Percentiles rank a stretch among this genome's conserved stretches.
Evolutionary conservation across 306 rosid species (phyloP).

Genomic region (Fragaria nilgerrensis): DNA sequence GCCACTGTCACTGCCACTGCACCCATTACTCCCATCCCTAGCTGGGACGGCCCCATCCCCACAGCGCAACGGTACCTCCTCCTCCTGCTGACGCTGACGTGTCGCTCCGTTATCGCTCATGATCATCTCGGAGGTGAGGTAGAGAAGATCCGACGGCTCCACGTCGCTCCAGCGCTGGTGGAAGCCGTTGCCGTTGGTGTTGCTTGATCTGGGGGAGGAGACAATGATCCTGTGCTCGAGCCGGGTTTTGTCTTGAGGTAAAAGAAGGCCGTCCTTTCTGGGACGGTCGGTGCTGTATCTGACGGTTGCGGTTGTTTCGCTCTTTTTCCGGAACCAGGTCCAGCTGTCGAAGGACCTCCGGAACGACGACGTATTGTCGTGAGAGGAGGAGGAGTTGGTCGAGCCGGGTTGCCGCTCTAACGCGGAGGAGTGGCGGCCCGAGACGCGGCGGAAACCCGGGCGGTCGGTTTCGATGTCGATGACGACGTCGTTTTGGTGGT

Average conservation of each 20-base stretch:
- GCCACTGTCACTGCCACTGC: conserved; percentile 29
- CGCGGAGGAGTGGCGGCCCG: conserved; percentile 72
- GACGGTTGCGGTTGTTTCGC: conserved; percentile 6
- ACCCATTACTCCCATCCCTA: neutral
- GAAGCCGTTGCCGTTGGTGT: neutral
- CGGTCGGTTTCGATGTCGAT: conserved; percentile 31
- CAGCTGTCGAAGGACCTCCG: conserved; percentile 66
- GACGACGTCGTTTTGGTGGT: neutral
- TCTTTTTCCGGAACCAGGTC: conserved; percentile 25
- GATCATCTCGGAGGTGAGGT: conserved; percentile 75
- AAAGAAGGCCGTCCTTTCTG: conserved; percentile 66
- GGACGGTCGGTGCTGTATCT: conserved; percentile 49
- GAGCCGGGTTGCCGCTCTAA: conserved; percentile 40
- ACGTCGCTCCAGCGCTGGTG: conserved; percentile 85
- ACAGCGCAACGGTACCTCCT: neutral
- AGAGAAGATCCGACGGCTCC: conserved; percentile 60
- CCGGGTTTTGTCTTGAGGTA: conserved; percentile 32
- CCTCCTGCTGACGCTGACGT: conserved; percentile 18
- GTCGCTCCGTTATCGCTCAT: conserved; percentile 35
- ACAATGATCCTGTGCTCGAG: conserved; percentile 78
- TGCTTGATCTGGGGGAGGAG: conserved; percentile 28
- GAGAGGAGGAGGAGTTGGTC: neutral
- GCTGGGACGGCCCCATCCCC: neutral
- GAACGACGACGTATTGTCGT: conserved; percentile 37
- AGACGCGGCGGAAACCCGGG: conserved; percentile 29